phyloP scores from a whole-genome alignment of 2,329 filamentous ascomycete species.

The Cephalotrichum gorgonifer region DNA sequence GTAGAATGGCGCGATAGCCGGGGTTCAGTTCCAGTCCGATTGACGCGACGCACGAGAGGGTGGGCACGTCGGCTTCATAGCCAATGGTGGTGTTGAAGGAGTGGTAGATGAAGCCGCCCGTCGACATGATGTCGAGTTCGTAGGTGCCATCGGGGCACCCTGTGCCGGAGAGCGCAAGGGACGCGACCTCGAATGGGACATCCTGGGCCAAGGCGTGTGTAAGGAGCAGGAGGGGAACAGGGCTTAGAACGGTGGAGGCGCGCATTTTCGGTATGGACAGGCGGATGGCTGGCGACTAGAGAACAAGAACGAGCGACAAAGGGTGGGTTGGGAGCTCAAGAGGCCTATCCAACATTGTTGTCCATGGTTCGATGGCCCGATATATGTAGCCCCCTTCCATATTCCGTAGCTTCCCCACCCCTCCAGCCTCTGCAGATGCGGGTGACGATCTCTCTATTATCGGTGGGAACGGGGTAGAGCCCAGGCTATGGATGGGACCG shows the following conservation, averaged over 20 bases:
- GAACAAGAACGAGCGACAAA: too few species aligned
- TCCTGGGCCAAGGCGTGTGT: neutral
- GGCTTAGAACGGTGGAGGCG: neutral
- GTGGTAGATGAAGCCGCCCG: constrained; percentile 1
- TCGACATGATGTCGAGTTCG: neutral
- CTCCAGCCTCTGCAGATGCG: too few species aligned
- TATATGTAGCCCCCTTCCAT: too few species aligned
- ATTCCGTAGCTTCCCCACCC: too few species aligned
- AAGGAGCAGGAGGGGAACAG: neutral
- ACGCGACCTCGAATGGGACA: neutral
- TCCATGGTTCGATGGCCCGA: too few species aligned
- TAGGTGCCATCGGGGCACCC: neutral
- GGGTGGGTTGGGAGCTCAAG: too few species aligned
- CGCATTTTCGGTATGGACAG: neutral
- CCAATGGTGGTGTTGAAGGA: constrained; percentile 1
- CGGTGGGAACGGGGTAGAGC: too few species aligned
- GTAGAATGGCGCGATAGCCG: neutral
- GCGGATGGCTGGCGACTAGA: too few species aligned
- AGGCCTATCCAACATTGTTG: too few species aligned
- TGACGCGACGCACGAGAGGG: neutral
- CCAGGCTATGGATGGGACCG: too few species aligned
- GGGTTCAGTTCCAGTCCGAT: neutral
- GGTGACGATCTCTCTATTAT: too few species aligned
- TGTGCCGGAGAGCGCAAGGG: neutral
- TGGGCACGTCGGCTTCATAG: neutral